Evolutionary conservation across 345 rosid species (phyloP).

Genomic region (Euphorbia lathyris): DNA sequence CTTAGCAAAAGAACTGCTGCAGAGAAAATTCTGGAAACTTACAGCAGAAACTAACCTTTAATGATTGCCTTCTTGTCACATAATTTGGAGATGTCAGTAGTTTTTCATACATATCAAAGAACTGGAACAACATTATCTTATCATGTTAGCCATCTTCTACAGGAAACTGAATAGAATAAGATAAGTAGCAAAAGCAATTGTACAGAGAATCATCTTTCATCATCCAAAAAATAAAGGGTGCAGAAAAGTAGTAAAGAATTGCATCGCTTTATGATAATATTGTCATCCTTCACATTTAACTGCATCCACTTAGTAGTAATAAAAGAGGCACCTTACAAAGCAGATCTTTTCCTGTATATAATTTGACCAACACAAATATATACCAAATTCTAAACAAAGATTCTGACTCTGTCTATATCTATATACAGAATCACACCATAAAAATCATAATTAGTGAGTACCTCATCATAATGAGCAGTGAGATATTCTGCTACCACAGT

Average conservation of each 20-base stretch:
- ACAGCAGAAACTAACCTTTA: constrained; percentile 60
- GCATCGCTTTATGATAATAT: neutral
- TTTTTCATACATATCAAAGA: constrained; percentile 78
- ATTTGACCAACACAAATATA: constrained; percentile 2
- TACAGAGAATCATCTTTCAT: neutral
- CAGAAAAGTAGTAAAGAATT: neutral
- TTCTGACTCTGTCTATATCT: constrained; percentile 1
- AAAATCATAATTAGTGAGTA: constrained; percentile 25
- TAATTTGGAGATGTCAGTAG: constrained; percentile 85
- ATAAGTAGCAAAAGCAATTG: constrained; percentile 8
- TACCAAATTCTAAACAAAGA: constrained; percentile 5
- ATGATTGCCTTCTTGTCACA: constrained; percentile 94
- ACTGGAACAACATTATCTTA: constrained; percentile 50
- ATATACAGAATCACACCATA: neutral
- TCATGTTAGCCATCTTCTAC: constrained; percentile 23
- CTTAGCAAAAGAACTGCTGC: constrained; percentile 12
- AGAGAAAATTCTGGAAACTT: neutral
- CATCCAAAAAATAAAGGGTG: constrained; percentile 2
- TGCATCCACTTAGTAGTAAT: neutral
- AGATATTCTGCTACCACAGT: constrained; percentile 73
- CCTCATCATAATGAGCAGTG: constrained; percentile 83
- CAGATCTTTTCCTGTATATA: neutral
- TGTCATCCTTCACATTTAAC: neutral
- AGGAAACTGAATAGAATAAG: neutral
- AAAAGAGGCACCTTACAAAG: constrained; percentile 7